Evolutionary conservation across 2,329 filamentous ascomycete species (phyloP).

Genomic region (Apiospora phragmitis): DNA sequence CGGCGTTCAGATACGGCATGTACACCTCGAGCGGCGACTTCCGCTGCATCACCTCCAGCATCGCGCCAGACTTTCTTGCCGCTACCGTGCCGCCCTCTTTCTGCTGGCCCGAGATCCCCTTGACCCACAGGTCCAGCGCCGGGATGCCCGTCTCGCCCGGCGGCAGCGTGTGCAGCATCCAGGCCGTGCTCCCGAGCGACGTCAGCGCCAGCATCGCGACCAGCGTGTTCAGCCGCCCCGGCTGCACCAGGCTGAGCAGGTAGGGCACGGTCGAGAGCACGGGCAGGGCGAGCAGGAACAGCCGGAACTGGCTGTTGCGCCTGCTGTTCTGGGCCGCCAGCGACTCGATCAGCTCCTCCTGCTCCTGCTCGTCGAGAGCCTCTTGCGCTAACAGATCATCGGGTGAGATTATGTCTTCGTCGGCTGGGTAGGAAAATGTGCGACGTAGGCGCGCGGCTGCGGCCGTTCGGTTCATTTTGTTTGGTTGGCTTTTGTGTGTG

Average conservation of each 20-base stretch:
- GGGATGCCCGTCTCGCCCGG: slow-evolving; percentile 55
- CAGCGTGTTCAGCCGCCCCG: slow-evolving; percentile 33
- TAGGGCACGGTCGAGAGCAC: slow-evolving; percentile 57
- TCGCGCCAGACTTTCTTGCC: slow-evolving; percentile 2
- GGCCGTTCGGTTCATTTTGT: slow-evolving; percentile 22
- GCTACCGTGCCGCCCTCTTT: not conserved
- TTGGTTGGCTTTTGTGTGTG: slow-evolving; percentile 13
- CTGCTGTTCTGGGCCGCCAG: slow-evolving; percentile 57
- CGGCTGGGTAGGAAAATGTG: slow-evolving; percentile 76
- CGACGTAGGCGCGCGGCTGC: slow-evolving; percentile 65
- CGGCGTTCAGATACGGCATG: slow-evolving; percentile 61
- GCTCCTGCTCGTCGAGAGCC: slow-evolving; percentile 51
- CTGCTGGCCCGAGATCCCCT: slow-evolving; percentile 6
- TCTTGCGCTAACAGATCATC: slow-evolving; percentile 47
- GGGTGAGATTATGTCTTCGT: slow-evolving; percentile 49
- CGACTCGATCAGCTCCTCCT: slow-evolving; percentile 61
- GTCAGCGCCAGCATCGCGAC: slow-evolving; percentile 60
- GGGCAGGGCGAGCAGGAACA: slow-evolving; percentile 62
- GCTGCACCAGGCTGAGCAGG: slow-evolving; percentile 45
- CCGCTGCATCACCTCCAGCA: not conserved
- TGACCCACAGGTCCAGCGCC: slow-evolving; percentile 15
- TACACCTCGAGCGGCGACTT: slow-evolving; percentile 55
- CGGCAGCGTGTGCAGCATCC: slow-evolving; percentile 57
- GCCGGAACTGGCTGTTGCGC: slow-evolving; percentile 59
- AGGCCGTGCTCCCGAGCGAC: slow-evolving; percentile 63